Base-by-base conservation (phyloP, 169 alveolate species). In the Eimeria maxima region DNA sequence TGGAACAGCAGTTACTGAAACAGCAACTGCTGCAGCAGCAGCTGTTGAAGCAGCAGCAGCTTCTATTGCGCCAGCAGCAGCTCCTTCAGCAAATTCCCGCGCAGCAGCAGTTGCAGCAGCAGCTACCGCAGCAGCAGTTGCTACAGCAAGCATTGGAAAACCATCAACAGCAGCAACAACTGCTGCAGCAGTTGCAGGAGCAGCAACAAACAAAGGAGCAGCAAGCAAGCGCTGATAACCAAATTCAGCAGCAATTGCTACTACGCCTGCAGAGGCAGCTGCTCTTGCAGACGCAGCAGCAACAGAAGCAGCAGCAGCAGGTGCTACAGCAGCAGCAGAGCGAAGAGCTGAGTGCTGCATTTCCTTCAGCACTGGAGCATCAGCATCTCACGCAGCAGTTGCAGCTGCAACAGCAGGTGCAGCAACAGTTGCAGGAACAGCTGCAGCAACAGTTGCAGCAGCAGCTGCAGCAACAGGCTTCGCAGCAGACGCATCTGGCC, bases 271-370 rank as follows among this genome's bases (percentile, higher is more conserved):
- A 60, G 69, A 18, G 69, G 69, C 69, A 60, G 69, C n/a, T 60
- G 69, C 69, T 60, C 27, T 27, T 60, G 20, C 69, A 60, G 69
- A 60, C 69, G 69, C 69, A 60, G 69, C 69, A 60, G n/a, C 69
- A 60, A 27, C 69, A 60, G 69, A 18, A 60, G 69, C 89, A 78
- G 89, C 89, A 78, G 74, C 73, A 13, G 27, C 45, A 6, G 90
- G 73, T 20, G 90, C 90, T 4, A 73, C 90, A 24, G 73, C 90
- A 47, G 73, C 90, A 81, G 90, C 73, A 44, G 60, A 7, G 18
- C 20, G 50, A 38, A 45, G 65, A 27, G 16, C 65, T 33, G 27
- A 78, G 50, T 10, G 13, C 20, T 0, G 65, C 65, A 2, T 22
- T 38, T 22, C 33, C 63, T 18, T 65, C 11, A 24, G 11, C 65